Base-by-base conservation (phyloP, 371 early-diverging fungal species). In the Lichtheimia corymbifera region DNA sequence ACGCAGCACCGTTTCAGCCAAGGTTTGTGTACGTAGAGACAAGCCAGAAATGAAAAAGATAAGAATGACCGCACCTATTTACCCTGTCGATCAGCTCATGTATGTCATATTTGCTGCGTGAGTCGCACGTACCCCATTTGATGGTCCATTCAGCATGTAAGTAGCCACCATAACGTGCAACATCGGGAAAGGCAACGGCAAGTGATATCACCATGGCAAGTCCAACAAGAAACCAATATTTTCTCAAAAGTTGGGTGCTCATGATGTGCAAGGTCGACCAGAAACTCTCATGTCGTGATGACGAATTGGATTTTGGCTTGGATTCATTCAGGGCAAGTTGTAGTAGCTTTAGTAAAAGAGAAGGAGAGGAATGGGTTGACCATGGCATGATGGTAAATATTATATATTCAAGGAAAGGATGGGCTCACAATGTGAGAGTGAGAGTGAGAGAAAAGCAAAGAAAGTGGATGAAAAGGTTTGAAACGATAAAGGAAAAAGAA, bases 41-140 rank as follows among this genome's bases (percentile, higher is more conserved):
- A 89, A 65, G 6, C 89, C 89, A 4, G 87, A 83, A 41, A 88
- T 68, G 41, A 89, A 70, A 72, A 89, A 89, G 61, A 88, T 85
- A 45, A 87, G 54, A 50, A 78, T 70, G 15, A 86, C 86, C 35
- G 76, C 77, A 17, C 81, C 71, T 71, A 59, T 22, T 22, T 22
- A 6, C 54, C n/a, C n/a, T 22, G 47, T 22, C 11, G n/a, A 22
- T 18, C 47, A 18, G 47, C 17, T 47, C 22, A 22, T 47, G 47
- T 47, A n/a, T 20, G 47, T n/a, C 5, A 12, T n/a, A 5, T 18
- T 47, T 5, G 5, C 45, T n/a, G n/a, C n/a, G n/a, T n/a, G n/a
- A n/a, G 18, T n/a, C 9, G 2, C 6, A 6, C 18, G 52, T 67
- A 71, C 72, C 87, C 68, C 84, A 88, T 53, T 82, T 83, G 64